Conservation (phyloP, 2,329 filamentous ascomycete species). For the Colletotrichum paranaense region DNA sequence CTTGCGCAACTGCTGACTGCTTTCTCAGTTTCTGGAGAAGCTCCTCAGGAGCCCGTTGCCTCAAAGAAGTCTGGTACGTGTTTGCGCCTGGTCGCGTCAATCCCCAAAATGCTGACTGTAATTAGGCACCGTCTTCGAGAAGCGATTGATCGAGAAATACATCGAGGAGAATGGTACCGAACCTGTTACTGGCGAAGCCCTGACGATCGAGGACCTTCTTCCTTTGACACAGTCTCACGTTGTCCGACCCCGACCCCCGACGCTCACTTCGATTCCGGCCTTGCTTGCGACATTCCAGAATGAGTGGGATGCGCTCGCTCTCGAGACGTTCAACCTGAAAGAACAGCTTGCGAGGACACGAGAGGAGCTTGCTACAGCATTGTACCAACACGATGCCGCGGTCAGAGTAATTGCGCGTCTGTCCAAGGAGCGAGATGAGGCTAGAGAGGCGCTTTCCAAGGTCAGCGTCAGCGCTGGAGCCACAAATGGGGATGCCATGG, state of each 20-base stretch:
- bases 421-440: slow-evolving; percentile 92
- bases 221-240: slow-evolving; percentile 85
- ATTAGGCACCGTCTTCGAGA: slow-evolving; percentile 89
- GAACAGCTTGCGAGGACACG: slow-evolving; percentile 90
- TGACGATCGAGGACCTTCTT: slow-evolving; percentile 86
- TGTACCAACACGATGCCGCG: slow-evolving; percentile 98
- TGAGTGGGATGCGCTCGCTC: slow-evolving; percentile 94
- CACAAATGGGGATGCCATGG: slow-evolving; percentile 85
- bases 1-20: slow-evolving; percentile 35
- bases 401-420: slow-evolving; percentile 92
- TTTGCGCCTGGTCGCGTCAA: slow-evolving; percentile 2
- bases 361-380: slow-evolving; percentile 90
- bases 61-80: slow-evolving; percentile 90
- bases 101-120: slow-evolving; percentile 10
- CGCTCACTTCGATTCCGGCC: slow-evolving; percentile 94
- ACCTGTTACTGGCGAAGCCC: slow-evolving; percentile 87
- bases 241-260: slow-evolving; percentile 90
- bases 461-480: slow-evolving; percentile 75
- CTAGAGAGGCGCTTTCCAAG: slow-evolving; percentile 87
- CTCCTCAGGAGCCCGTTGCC: slow-evolving; percentile 92
- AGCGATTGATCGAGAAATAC: slow-evolving; percentile 93
- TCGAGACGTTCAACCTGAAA: slow-evolving; percentile 91
- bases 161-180: slow-evolving; percentile 94
- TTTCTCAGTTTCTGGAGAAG: slow-evolving; percentile 88
- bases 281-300: slow-evolving; percentile 96